Percentiles rank a stretch among this genome's conserved stretches.
These are phyloP conservation scores for Misopates orontium DNA, from an alignment of 257 asterid species.

Conservation along the genomic window DNA sequence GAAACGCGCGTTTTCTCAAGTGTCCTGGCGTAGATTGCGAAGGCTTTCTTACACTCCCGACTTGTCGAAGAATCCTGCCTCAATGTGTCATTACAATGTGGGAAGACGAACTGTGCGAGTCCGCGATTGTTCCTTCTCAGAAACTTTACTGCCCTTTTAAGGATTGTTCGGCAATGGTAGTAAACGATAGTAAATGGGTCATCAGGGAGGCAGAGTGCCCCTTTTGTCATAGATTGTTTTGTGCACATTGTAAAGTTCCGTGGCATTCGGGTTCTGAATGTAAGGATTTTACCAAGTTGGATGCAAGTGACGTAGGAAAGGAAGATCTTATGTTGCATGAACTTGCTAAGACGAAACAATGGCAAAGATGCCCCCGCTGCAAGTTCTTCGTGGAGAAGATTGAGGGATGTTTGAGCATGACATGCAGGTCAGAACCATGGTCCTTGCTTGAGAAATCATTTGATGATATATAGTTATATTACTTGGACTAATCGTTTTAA, in stretches of 20 bases:
- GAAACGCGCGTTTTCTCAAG: background rate
- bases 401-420: slow-evolving; percentile 29
- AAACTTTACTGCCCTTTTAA: slow-evolving; percentile 4
- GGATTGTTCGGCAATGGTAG: background rate
- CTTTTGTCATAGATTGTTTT: slow-evolving; percentile 27
- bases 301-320: slow-evolving; percentile 1
- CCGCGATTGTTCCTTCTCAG: background rate
- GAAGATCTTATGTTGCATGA: slow-evolving; percentile 31
- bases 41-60: background rate
- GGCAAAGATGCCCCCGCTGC: slow-evolving; percentile 31
- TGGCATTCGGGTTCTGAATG: slow-evolving; percentile 31
- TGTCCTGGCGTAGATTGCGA: background rate
- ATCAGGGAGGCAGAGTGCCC: slow-evolving; percentile 10
- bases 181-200: background rate
- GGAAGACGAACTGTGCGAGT: background rate
- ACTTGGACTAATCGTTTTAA: no score
- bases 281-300: slow-evolving; percentile 24
- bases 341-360: slow-evolving; percentile 27
- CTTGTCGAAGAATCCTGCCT: background rate
- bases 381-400: slow-evolving; percentile 25
- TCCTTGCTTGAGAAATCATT: no score
- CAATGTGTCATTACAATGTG: background rate
- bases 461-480: no score
- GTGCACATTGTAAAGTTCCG: slow-evolving; percentile 29
- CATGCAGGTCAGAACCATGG: slow-evolving; percentile 30